Percentiles rank a stretch among this genome's conserved stretches.
Evolutionary conservation across 768 basidiomycete species (phyloP).

Genomic region (Russula vinacea): DNA sequence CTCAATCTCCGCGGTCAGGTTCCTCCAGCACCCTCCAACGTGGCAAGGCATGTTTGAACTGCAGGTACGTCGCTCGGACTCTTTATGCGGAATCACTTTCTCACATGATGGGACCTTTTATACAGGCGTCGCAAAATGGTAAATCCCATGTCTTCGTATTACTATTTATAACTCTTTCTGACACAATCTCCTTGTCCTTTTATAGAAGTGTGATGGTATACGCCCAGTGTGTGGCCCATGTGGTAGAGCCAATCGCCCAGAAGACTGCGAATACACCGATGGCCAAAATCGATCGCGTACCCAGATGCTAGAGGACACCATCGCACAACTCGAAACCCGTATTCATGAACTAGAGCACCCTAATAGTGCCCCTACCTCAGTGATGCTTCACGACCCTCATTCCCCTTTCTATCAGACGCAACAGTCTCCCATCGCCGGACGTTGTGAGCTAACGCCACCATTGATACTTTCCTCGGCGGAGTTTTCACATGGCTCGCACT

Average conservation of each 20-base stretch:
- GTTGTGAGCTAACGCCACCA: background rate
- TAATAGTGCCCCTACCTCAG: conserved; percentile 7
- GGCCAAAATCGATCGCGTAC: conserved; percentile 57
- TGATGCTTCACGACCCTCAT: conserved; percentile 30
- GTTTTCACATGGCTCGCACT: conserved; percentile 14
- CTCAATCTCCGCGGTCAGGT: conserved; percentile 14
- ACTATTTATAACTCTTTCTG: background rate
- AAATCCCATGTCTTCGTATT: background rate
- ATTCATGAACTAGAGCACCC: conserved; percentile 36
- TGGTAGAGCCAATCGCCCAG: conserved; percentile 51
- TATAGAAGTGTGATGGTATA: conserved; percentile 63
- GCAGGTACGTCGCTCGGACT: conserved; percentile 22
- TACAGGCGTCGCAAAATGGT: conserved; percentile 30
- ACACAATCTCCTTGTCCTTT: background rate
- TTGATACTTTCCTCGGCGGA: conserved; percentile 3
- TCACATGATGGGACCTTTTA: background rate
- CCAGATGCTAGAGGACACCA: conserved; percentile 55
- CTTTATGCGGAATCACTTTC: background rate
- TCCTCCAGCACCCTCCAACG: conserved; percentile 28
- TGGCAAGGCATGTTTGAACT: conserved; percentile 30
- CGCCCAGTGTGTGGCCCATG: conserved; percentile 67
- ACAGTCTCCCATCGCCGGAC: conserved; percentile 9
- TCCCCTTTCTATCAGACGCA: conserved; percentile 14
- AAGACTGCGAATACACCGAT: conserved; percentile 70
- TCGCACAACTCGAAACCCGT: conserved; percentile 53